phyloP scores from a whole-genome alignment of 192 early-diverging fungal species.

The Gigaspora rosea region DNA sequence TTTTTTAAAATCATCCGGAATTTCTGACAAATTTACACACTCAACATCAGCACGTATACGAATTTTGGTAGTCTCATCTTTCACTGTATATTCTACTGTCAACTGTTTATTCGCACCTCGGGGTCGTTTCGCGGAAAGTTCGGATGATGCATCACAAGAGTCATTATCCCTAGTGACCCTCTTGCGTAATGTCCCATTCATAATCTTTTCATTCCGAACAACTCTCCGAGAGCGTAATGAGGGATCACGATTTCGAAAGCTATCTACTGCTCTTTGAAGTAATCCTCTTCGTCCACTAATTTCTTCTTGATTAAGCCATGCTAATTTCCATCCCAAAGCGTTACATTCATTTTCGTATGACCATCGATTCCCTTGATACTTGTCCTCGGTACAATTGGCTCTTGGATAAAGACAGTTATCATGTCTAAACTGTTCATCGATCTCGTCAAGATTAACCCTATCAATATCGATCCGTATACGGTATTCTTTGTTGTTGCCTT shows the following conservation, averaged over 20 bases:
- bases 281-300: slow-evolving; percentile 72
- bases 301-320: slow-evolving; percentile 68
- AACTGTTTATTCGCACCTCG: slow-evolving; percentile 18
- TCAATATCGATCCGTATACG: slow-evolving; percentile 77
- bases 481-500: slow-evolving; percentile 62
- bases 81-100: slow-evolving; percentile 42
- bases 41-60: slow-evolving; percentile 55
- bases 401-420: slow-evolving; percentile 86
- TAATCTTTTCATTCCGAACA: slow-evolving; percentile 69
- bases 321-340: slow-evolving; percentile 81
- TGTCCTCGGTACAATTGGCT: slow-evolving; percentile 61
- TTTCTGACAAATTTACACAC: slow-evolving; percentile 41
- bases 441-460: slow-evolving; percentile 43
- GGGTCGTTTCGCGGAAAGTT: slow-evolving; percentile 3
- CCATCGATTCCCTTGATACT: slow-evolving; percentile 84
- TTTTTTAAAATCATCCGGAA: slow-evolving; percentile 50
- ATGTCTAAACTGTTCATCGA: slow-evolving; percentile 62
- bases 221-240: slow-evolving; percentile 74
- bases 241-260: slow-evolving; percentile 69
- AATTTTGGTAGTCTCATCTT: slow-evolving; percentile 39
- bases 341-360: slow-evolving; percentile 87
- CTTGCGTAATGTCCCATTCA: slow-evolving; percentile 56
- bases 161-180: slow-evolving; percentile 31
- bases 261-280: slow-evolving; percentile 84
- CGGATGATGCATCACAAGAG: not conserved